phyloP scores from a whole-genome alignment of 108 stramenopile species.

The Stephanodiscus triporus region DNA sequence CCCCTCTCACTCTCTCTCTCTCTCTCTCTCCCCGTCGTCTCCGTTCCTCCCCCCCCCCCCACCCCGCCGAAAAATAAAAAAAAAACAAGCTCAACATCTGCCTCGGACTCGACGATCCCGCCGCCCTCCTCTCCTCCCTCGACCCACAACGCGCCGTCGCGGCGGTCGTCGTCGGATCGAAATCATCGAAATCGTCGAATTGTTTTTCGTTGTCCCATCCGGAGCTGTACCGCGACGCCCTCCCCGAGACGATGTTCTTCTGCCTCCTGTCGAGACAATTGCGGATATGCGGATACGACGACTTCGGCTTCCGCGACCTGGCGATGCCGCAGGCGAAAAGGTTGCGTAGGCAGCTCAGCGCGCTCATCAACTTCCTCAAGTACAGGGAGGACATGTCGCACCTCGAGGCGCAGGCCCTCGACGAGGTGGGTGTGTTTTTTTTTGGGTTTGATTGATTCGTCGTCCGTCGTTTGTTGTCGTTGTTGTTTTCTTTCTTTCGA shows the following conservation, averaged over 20 bases:
- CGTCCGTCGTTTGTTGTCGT: neutral
- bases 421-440: slow-evolving; percentile 23
- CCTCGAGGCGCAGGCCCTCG: slow-evolving; percentile 64
- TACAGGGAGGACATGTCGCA: slow-evolving; percentile 89
- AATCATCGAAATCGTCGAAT: too few relatives aligned
- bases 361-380: slow-evolving; percentile 93
- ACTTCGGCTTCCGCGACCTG: slow-evolving; percentile 92
- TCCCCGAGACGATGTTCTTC: slow-evolving; percentile 88
- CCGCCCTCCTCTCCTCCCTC: slow-evolving; percentile 37
- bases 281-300: slow-evolving; percentile 80
- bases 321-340: slow-evolving; percentile 69
- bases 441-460: too few relatives aligned
- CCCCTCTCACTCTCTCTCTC: too few relatives aligned
- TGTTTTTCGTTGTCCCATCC: slow-evolving; percentile 57
- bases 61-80: too few relatives aligned
- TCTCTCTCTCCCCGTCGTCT: too few relatives aligned
- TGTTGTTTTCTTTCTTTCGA: neutral
- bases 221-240: slow-evolving; percentile 84
- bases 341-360: slow-evolving; percentile 87
- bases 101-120: slow-evolving; percentile 57
- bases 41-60: too few relatives aligned
- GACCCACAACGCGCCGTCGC: slow-evolving; percentile 43
- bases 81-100: slow-evolving; percentile 54
- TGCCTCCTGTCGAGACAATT: slow-evolving; percentile 77
- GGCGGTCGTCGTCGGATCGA: slow-evolving; percentile 8